A percentile compares a stretch with the other conserved stretches of the same genome.
Evolutionary conservation across 2,329 filamentous ascomycete genomes (phyloP).

Genomic region (Fusarium anthophilum): DNA sequence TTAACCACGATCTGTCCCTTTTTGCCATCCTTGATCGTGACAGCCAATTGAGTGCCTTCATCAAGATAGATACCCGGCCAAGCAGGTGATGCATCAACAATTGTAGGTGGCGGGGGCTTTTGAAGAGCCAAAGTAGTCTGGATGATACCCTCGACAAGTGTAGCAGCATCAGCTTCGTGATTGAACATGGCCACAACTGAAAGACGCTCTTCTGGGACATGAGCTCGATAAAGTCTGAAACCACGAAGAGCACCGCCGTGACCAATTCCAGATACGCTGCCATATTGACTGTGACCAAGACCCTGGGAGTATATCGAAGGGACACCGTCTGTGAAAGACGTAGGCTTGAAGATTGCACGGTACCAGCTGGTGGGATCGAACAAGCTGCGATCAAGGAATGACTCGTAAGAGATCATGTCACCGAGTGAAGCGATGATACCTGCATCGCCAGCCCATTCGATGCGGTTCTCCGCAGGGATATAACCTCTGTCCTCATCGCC

Average conservation of each 20-base stretch:
- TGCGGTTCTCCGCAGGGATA: constrained; percentile 17
- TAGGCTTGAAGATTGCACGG: constrained; percentile 8
- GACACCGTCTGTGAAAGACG: constrained; percentile 17
- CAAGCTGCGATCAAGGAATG: constrained; percentile 15
- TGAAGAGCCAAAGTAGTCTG: constrained; percentile 6
- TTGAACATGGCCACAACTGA: constrained; percentile 29
- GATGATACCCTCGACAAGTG: constrained; percentile 10
- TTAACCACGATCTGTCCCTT: constrained; percentile 14
- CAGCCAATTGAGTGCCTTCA: constrained; percentile 17
- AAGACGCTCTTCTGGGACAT: constrained; percentile 20
- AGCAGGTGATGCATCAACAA: neutral
- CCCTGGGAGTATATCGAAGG: constrained; percentile 18
- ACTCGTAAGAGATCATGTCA: constrained; percentile 26
- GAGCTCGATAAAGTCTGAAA: constrained; percentile 21
- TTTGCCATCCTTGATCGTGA: constrained; percentile 6
- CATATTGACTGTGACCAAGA: constrained; percentile 5
- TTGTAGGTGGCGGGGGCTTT: constrained; percentile 3
- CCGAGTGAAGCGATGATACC: constrained; percentile 26
- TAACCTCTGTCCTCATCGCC: constrained; percentile 21
- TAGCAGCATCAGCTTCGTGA: constrained; percentile 20
- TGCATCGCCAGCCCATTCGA: constrained; percentile 27
- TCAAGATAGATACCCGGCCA: constrained; percentile 26
- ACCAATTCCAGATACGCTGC: constrained; percentile 10
- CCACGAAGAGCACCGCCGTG: constrained; percentile 26
- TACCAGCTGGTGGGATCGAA: constrained; percentile 26